A percentile compares a stretch with the other conserved stretches of the same genome.
Evolutionary conservation across 2,329 filamentous ascomycete species (phyloP).

Genomic region (Ciborinia camelliae): DNA sequence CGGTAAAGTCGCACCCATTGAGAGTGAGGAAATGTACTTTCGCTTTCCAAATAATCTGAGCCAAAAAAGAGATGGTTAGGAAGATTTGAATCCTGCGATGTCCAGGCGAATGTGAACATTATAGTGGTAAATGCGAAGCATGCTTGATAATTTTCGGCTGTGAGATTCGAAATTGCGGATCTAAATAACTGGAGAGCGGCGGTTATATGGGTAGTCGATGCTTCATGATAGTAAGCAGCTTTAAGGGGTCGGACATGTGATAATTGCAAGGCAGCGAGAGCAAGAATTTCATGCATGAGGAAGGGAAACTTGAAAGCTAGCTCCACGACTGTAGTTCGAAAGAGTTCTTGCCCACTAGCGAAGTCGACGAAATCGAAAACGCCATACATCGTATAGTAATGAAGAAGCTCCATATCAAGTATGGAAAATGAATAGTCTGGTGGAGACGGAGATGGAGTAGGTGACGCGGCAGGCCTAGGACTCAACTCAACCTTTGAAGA

Average conservation of each 20-base stretch:
- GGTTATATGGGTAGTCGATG: constrained; percentile 37
- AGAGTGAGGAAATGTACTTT: constrained; percentile 26
- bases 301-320: constrained; percentile 35
- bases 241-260: constrained; percentile 33
- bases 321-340: constrained; percentile 30
- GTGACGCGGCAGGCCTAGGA: constrained; percentile 3
- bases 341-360: constrained; percentile 21
- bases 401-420: constrained; percentile 44
- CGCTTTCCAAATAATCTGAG: constrained; percentile 31
- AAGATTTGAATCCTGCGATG: constrained; percentile 27
- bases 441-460: not conserved
- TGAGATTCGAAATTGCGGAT: constrained; percentile 45
- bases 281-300: constrained; percentile 40
- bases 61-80: constrained; percentile 37
- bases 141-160: constrained; percentile 37
- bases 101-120: constrained; percentile 39
- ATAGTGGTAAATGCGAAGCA: constrained; percentile 37
- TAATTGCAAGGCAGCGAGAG: constrained; percentile 39
- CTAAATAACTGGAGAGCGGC: constrained; percentile 37
- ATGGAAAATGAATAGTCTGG: constrained; percentile 28
- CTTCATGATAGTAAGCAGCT: constrained; percentile 30
- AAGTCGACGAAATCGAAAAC: constrained; percentile 27
- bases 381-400: constrained; percentile 44
- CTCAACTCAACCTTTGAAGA: constrained; percentile 13
- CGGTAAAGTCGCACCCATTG: constrained; percentile 37